Evolutionary conservation across 139 green algal genomes (phyloP).

Genomic region (Chlamydomonas sphaeroides): DNA sequence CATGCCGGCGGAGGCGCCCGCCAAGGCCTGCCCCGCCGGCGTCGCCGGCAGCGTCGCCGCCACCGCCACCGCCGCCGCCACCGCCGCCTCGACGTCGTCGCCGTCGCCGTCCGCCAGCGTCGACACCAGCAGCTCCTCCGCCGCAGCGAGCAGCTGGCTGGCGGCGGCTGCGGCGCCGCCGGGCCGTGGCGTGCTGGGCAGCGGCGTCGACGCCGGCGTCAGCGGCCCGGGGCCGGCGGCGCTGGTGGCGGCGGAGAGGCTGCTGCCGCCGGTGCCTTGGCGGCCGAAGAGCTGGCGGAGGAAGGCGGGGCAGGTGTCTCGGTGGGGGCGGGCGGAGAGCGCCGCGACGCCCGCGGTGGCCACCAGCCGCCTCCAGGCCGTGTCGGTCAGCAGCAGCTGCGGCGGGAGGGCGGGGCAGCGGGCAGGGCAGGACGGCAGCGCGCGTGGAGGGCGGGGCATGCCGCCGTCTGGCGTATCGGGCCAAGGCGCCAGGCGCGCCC

Average conservation of each 20-base stretch:
- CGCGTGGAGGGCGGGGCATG: not conserved
- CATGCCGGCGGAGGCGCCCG: not conserved
- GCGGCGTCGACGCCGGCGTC: too few species aligned
- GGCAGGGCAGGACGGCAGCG: not conserved
- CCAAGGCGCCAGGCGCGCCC: too few species aligned
- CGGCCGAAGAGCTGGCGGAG: not conserved
- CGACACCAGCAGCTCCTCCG: not conserved
- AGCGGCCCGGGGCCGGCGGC: not conserved
- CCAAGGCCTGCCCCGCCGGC: not conserved
- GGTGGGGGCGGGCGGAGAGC: not conserved
- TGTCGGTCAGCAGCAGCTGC: not conserved
- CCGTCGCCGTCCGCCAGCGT: not conserved
- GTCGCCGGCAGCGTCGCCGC: not conserved
- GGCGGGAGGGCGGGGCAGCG: not conserved
- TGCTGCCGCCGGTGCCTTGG: not conserved
- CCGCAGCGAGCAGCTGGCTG: not conserved
- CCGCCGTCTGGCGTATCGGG: too few species aligned
- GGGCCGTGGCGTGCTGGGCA: not conserved
- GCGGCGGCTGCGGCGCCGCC: not conserved
- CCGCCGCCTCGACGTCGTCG: not conserved
- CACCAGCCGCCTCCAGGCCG: constrained; percentile 3
- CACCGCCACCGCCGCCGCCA: not conserved
- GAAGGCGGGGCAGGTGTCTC: too few species aligned
- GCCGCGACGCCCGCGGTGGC: not conserved
- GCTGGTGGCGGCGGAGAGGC: not conserved